Conservation (phyloP, 768 basidiomycete species). For the Lactarius tabidus region DNA sequence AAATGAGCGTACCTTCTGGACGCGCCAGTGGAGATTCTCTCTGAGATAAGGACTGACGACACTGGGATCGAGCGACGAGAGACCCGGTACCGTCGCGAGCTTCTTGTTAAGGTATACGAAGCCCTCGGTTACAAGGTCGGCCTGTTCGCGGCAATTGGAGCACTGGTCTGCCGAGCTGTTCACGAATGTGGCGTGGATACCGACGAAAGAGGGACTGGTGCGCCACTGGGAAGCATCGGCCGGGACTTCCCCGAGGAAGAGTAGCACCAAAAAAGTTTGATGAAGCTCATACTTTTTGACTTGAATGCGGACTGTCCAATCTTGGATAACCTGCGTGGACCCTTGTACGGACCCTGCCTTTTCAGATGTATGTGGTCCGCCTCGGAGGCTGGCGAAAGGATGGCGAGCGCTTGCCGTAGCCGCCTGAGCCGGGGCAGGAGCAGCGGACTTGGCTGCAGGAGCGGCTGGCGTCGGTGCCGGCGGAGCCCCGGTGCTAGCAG, state of each 20-base stretch:
- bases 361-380: background rate
- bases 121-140: slow-evolving; percentile 36
- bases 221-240: slow-evolving; percentile 39
- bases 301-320: slow-evolving; percentile 44
- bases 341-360: background rate
- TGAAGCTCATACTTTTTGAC: slow-evolving; percentile 43
- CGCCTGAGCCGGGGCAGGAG: background rate
- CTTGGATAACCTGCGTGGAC: slow-evolving; percentile 22
- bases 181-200: slow-evolving; percentile 43
- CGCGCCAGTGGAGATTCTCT: slow-evolving; percentile 41
- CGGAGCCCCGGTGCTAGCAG: background rate
- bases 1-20: slow-evolving; percentile 35
- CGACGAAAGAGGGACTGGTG: slow-evolving; percentile 37
- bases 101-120: slow-evolving; percentile 43
- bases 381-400: slow-evolving; percentile 4
- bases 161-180: slow-evolving; percentile 35
- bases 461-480: background rate
- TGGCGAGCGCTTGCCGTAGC: background rate
- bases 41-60: slow-evolving; percentile 41
- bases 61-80: slow-evolving; percentile 36
- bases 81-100: slow-evolving; percentile 29
- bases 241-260: slow-evolving; percentile 46
- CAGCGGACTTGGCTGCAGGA: background rate
- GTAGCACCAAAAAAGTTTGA: slow-evolving; percentile 40
- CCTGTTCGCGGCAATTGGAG: slow-evolving; percentile 38